Conservation (phyloP, 2,329 filamentous ascomycete genomes). For the Orbilia ellipsospora region DNA sequence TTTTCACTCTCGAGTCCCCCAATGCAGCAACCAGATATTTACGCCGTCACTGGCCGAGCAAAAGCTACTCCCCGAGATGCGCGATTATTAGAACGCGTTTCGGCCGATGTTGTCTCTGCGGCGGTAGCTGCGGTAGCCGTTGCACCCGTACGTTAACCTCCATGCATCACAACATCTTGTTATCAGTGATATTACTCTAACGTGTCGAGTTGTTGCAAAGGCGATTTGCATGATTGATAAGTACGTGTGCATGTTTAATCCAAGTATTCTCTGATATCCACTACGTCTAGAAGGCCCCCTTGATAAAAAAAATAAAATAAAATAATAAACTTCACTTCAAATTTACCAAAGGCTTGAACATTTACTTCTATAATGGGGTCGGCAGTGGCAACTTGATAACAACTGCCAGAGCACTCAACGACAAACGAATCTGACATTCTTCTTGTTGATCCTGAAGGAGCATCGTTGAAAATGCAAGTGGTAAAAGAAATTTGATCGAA, state of each 20-base stretch:
- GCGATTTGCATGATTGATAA: conserved; percentile 59
- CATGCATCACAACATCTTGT: no score
- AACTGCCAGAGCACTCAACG: no score
- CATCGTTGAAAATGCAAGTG: conserved; percentile 59
- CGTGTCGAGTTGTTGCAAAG: conserved; percentile 4
- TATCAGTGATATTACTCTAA: background rate
- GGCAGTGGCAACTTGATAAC: no score
- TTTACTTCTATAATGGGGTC: no score
- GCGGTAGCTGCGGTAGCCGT: conserved; percentile 56
- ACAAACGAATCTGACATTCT: no score
- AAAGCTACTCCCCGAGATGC: conserved; percentile 26
- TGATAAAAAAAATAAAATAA: no score
- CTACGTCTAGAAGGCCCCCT: background rate
- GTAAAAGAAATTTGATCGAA: conserved; percentile 56
- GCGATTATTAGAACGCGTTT: conserved; percentile 56
- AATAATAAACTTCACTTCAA: no score
- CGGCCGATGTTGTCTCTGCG: conserved; percentile 56
- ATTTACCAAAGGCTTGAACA: no score
- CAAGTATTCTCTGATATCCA: background rate
- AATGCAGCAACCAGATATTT: conserved; percentile 43
- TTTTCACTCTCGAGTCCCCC: background rate
- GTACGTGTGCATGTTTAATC: conserved; percentile 34
- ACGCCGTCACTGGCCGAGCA: conserved; percentile 16
- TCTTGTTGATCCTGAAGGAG: conserved; percentile 38
- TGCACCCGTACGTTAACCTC: conserved; percentile 50